These are phyloP conservation scores for Penicillium sp. DNA, from an alignment of 2,329 filamentous ascomycete species.

Conservation along the genomic window DNA sequence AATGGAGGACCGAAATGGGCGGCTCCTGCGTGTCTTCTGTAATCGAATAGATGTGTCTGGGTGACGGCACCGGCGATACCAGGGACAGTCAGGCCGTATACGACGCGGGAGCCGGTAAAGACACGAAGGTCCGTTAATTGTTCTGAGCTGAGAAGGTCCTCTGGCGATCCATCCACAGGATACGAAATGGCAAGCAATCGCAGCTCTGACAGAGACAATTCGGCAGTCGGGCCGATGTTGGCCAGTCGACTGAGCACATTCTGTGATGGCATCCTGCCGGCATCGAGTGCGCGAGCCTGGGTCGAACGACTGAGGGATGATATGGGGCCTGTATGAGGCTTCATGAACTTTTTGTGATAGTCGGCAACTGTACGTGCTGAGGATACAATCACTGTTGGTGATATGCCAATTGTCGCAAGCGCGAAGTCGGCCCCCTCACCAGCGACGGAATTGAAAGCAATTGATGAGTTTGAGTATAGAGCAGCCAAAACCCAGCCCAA, in stretches of 20 bases:
- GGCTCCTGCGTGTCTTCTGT: slow-evolving; percentile 53
- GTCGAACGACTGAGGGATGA: slow-evolving; percentile 67
- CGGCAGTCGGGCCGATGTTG: slow-evolving; percentile 35
- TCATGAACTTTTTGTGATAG: slow-evolving; percentile 60
- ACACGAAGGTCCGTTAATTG: slow-evolving; percentile 77
- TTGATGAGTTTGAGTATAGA: slow-evolving; percentile 75
- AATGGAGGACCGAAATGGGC: slow-evolving; percentile 79
- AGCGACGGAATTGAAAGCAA: slow-evolving; percentile 86
- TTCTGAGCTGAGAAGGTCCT: slow-evolving; percentile 62
- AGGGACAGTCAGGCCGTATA: slow-evolving; percentile 79
- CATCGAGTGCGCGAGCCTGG: slow-evolving; percentile 65
- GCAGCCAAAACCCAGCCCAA: slow-evolving; percentile 76
- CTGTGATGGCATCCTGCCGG: slow-evolving; percentile 69
- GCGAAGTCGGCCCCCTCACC: slow-evolving; percentile 67
- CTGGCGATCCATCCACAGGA: slow-evolving; percentile 57
- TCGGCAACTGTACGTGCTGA: slow-evolving; percentile 69
- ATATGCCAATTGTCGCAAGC: slow-evolving; percentile 67
- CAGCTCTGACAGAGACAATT: slow-evolving; percentile 59
- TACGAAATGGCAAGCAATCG: slow-evolving; percentile 79
- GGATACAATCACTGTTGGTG: slow-evolving; percentile 78
- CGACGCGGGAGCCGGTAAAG: slow-evolving; percentile 71
- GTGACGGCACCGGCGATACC: slow-evolving; percentile 84
- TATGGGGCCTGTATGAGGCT: slow-evolving; percentile 58
- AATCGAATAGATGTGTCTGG: slow-evolving; percentile 86
- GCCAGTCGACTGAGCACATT: slow-evolving; percentile 53